Evolutionary conservation across 108 stramenopile species (phyloP).

Genomic region (Aureococcus anophagefferens): DNA sequence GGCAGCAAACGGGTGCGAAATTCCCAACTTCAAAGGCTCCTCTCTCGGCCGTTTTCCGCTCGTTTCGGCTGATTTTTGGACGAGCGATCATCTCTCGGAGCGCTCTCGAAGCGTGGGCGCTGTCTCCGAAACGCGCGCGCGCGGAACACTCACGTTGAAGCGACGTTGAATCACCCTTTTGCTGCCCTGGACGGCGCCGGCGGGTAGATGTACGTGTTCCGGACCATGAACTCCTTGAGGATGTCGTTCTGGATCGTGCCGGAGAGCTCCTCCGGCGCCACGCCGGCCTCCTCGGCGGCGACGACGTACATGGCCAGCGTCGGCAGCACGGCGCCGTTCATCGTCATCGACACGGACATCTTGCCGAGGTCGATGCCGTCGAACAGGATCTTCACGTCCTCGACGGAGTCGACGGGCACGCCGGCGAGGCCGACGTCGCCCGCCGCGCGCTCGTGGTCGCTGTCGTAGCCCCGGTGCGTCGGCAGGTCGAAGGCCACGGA

Average conservation of each 20-base stretch:
- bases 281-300: conserved; percentile 68
- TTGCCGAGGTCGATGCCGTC: conserved; percentile 87
- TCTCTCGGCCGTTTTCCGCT: too few species aligned
- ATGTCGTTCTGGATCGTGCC: conserved; percentile 99
- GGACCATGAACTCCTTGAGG: conserved; percentile 94
- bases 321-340: conserved; percentile 97
- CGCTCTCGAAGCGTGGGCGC: too few species aligned
- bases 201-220: conserved; percentile 94
- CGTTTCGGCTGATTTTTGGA: too few species aligned
- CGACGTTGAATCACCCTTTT: too few species aligned
- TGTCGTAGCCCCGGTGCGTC: conserved; percentile 95
- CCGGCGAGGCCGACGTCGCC: conserved; percentile 99
- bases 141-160: too few species aligned
- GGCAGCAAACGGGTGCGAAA: too few species aligned
- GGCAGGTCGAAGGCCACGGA: conserved; percentile 93
- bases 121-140: too few species aligned
- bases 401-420: conserved; percentile 83
- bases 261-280: conserved; percentile 33
- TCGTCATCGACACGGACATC: conserved; percentile 89
- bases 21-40: too few species aligned
- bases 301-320: conserved; percentile 88
- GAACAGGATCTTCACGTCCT: conserved; percentile 94
- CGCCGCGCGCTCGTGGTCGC: conserved; percentile 82
- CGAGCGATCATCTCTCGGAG: too few species aligned
- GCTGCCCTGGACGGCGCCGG: too few species aligned